These are phyloP conservation scores for Amaranthus hypochondriacus DNA, from an alignment of 148 eudicot species.

Conservation along the genomic window DNA sequence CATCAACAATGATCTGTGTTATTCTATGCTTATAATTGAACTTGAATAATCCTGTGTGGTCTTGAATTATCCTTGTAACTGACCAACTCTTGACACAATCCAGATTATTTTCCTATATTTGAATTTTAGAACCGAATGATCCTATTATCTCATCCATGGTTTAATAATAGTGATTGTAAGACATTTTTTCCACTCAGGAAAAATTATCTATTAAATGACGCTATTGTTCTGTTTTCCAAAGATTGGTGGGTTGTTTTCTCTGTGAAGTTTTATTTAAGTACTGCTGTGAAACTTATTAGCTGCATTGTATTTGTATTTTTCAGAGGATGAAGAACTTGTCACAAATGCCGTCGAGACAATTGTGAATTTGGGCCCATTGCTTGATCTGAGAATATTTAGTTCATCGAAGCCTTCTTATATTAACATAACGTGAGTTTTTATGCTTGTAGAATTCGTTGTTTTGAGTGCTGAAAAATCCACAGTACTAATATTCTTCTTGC, in stretches of 20 bases:
- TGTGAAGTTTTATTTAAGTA: neutral
- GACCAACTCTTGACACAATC: too few relatives aligned
- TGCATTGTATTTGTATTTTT: constrained; percentile 16
- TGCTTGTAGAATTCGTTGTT: constrained; percentile 9
- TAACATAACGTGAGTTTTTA: constrained; percentile 66
- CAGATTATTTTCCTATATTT: too few relatives aligned
- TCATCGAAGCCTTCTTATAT: constrained; percentile 88
- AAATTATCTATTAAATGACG: neutral
- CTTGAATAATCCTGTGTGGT: too few relatives aligned
- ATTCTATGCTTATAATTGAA: too few relatives aligned
- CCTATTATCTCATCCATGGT: too few relatives aligned
- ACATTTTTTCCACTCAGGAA: too few relatives aligned
- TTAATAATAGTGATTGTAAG: too few relatives aligned
- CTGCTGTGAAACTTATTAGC: constrained; percentile 8
- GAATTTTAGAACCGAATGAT: too few relatives aligned
- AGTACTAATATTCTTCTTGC: neutral
- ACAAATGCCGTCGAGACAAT: constrained; percentile 93
- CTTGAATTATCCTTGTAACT: too few relatives aligned
- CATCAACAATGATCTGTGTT: too few relatives aligned
- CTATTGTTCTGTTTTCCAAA: neutral
- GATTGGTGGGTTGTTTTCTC: neutral
- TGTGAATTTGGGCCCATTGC: constrained; percentile 77
- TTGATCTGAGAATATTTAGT: constrained; percentile 89
- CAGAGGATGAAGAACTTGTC: constrained; percentile 98
- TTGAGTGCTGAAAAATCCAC: neutral